Conservation (phyloP, 345 rosid species). For the Isatis tinctoria region DNA sequence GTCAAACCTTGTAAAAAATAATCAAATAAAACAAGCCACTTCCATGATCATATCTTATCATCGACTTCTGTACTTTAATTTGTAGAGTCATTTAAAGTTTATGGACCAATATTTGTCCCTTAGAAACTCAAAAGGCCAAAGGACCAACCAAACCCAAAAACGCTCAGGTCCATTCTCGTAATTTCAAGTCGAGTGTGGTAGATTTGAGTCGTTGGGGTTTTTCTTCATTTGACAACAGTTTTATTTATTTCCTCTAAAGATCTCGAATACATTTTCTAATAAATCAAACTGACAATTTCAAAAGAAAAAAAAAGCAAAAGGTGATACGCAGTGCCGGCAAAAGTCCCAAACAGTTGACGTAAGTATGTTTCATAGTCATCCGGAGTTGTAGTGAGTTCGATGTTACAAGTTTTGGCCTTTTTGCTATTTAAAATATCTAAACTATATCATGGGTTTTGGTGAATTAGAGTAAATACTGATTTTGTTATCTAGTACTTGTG, state of each 20-base stretch:
- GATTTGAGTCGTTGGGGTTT: conserved; percentile 17
- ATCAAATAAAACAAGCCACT: not conserved
- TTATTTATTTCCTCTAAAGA: not conserved
- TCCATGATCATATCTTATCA: not conserved
- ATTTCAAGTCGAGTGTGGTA: not conserved
- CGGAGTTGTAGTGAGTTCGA: not conserved
- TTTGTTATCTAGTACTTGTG: not conserved
- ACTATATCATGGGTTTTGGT: conserved; percentile 1
- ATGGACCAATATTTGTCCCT: conserved; percentile 32
- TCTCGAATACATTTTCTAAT: not conserved
- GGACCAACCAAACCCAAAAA: conserved; percentile 7
- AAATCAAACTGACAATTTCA: not conserved
- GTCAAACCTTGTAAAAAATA: not conserved
- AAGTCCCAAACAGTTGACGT: conserved; percentile 28
- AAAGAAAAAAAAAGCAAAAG: conserved; percentile 6
- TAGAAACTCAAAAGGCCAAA: conserved; percentile 42
- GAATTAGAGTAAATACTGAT: not conserved
- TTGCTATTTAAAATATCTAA: not conserved
- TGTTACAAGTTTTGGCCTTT: not conserved
- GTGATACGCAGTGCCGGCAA: conserved; percentile 17
- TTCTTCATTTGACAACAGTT: not conserved
- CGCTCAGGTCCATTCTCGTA: conserved; percentile 15
- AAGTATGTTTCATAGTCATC: conserved; percentile 29
- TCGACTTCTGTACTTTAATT: not conserved
- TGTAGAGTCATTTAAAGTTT: not conserved